These are phyloP conservation scores for Boletus pseudopeckii DNA, from an alignment of 768 basidiomycete species.

Conservation along the genomic window DNA sequence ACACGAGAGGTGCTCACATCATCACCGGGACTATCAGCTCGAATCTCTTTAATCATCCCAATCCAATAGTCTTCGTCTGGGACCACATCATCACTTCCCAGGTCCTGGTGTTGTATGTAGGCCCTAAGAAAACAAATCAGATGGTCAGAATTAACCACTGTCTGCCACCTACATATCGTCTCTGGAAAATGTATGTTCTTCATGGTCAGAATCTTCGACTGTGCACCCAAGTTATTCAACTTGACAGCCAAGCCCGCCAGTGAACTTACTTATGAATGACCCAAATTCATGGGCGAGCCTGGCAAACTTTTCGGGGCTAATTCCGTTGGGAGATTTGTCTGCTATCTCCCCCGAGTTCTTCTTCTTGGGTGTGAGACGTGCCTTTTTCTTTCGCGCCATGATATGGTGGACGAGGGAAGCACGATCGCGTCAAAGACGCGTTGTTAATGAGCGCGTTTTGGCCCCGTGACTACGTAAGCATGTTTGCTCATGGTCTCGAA, in stretches of 20 bases:
- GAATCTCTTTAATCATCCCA: conserved; percentile 46
- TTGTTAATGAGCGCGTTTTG: conserved; percentile 25
- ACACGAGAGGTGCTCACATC: conserved; percentile 23
- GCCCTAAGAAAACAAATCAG: conserved; percentile 24
- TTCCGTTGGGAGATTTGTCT: background rate
- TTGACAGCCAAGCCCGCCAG: background rate
- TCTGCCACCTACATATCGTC: conserved; percentile 34
- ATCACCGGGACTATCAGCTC: conserved; percentile 23
- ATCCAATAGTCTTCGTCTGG: conserved; percentile 49
- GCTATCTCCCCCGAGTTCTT: conserved; percentile 6
- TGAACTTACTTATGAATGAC: conserved; percentile 18
- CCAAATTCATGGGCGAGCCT: conserved; percentile 3
- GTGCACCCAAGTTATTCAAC: background rate
- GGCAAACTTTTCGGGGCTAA: conserved; percentile 13
- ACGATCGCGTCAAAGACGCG: conserved; percentile 27
- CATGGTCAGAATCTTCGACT: conserved; percentile 17
- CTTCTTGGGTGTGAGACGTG: conserved; percentile 20
- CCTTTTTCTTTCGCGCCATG: conserved; percentile 27
- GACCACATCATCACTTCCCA: conserved; percentile 1
- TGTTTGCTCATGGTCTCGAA: conserved; percentile 5
- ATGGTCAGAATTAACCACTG: background rate
- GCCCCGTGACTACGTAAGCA: conserved; percentile 21
- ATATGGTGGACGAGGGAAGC: background rate
- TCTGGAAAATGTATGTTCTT: conserved; percentile 23
- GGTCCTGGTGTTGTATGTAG: conserved; percentile 26